phyloP scores from a whole-genome alignment of 2,329 filamentous ascomycete species.

The Orbilia javanica region DNA sequence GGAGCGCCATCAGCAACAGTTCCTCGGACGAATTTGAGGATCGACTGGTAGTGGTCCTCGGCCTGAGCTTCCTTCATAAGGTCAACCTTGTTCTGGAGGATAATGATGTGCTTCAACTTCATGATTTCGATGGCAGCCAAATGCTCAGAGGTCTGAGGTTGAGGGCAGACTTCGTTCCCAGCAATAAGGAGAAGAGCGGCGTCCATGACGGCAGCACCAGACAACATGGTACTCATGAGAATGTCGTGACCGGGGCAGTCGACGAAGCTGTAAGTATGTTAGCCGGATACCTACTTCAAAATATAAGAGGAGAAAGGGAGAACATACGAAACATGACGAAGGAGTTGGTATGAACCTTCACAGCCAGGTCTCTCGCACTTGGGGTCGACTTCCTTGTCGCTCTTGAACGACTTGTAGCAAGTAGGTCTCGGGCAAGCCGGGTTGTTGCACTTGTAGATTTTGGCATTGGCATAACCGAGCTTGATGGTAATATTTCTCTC shows the following conservation, averaged over 20 bases:
- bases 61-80: constrained; percentile 97
- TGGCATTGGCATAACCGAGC: constrained; percentile 98
- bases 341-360: constrained; percentile 83
- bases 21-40: constrained; percentile 97
- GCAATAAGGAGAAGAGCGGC: constrained; percentile 95
- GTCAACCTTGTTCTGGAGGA: constrained; percentile 99
- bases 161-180: constrained; percentile 97
- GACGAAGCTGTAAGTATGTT: constrained; percentile 76
- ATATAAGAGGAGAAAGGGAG: background rate
- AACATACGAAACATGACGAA: constrained; percentile 91
- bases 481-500: constrained; percentile 99
- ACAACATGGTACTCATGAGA: constrained; percentile 99
- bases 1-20: constrained; percentile 95
- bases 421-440: constrained; percentile 88
- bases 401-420: constrained; percentile 97
- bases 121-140: constrained; percentile 99
- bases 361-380: constrained; percentile 95
- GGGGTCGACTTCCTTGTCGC: constrained; percentile 97
- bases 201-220: constrained; percentile 99
- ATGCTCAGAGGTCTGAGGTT: constrained; percentile 98
- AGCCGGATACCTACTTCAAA: background rate
- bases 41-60: constrained; percentile 93
- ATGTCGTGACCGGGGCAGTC: constrained; percentile 99
- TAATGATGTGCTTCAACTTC: constrained; percentile 99
- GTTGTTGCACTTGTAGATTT: constrained; percentile 99